Base-by-base conservation (phyloP, 768 basidiomycete species). In the Candolleomyces eurysporus region DNA sequence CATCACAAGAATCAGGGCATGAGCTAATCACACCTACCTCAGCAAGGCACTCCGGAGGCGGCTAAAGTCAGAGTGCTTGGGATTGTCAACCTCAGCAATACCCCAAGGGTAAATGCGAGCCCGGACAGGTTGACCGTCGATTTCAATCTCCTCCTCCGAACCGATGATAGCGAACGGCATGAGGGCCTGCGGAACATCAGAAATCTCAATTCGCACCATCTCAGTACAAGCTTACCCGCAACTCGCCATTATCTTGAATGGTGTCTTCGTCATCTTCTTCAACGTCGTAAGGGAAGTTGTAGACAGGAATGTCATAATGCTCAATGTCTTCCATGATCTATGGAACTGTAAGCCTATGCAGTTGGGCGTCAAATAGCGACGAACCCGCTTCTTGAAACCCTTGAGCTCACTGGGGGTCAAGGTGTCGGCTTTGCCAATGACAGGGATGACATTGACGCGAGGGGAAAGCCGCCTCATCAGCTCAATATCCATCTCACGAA, bases 241-340 rank as follows among this genome's bases (percentile, higher is more conserved):
- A 87, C 74, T 98, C 96, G 68, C 91, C 91, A 78, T 98, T 99
- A 74, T 99, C 97, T 69, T 90, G 88, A 62, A 99, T 93, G 4
- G 97, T 99, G 69, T 98, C 97, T 70, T 98, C 96, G 71, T 99
- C 97, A 71, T 99, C 97, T 75, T 99, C 97, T 74, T 99, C 97
- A 7, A 96, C 89, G 67, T 98, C 97, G 73, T 98, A 99, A 0
- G 97, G 97, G 84, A 99, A 99, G 79, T 98, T 98, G 82, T 98
- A 98, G 45, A 98, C 90, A 5, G 97, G 97, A 67, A 99, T 98
- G 65, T 91, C 90, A 70, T 98, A 98, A 79, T 98, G 85, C 69
- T 98, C 96, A 67, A 99, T 99, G 72, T 99, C 97, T 76, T 99
- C 96, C 96, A 98, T 99, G 69, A 99, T 88, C 95, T 97, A 66